Conservation (phyloP, 1,284 basidiomycete species). For the Hemileccinum hortonii region DNA sequence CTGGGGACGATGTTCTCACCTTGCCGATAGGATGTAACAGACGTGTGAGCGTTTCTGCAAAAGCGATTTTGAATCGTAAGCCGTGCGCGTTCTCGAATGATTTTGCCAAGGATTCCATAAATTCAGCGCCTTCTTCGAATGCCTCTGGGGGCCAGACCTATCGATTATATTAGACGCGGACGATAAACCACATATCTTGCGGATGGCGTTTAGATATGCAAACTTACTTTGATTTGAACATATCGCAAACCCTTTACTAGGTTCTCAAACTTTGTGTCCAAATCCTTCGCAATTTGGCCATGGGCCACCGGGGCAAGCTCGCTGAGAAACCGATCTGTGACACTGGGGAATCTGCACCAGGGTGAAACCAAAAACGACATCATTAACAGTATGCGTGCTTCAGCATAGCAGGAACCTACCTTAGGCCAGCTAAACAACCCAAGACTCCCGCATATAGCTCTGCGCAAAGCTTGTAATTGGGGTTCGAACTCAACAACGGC, state of each 20-base stretch:
- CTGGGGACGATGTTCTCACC: conserved; percentile 40
- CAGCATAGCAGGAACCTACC: conserved; percentile 41
- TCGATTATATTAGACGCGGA: neutral
- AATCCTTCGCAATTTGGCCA: conserved; percentile 75
- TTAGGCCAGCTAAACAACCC: conserved; percentile 76
- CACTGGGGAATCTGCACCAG: conserved; percentile 70
- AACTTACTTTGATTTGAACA: conserved; percentile 73
- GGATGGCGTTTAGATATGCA: conserved; percentile 1
- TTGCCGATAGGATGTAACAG: conserved; percentile 89
- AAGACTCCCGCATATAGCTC: conserved; percentile 81
- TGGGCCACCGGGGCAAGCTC: conserved; percentile 75
- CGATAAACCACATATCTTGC: neutral
- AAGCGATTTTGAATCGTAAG: conserved; percentile 78
- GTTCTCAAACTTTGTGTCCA: conserved; percentile 79
- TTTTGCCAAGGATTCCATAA: conserved; percentile 79
- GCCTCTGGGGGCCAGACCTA: conserved; percentile 92
- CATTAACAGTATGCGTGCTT: neutral
- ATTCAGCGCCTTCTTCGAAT: conserved; percentile 93
- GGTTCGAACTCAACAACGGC: conserved; percentile 61
- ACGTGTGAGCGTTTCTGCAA: conserved; percentile 80
- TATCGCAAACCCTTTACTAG: conserved; percentile 77
- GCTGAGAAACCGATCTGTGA: conserved; percentile 81
- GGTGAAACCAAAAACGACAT: neutral
- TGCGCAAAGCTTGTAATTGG: conserved; percentile 77
- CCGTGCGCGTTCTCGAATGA: conserved; percentile 87